Conservation (phyloP, 306 rosid genomes). For the Acacia melanoxylon region DNA sequence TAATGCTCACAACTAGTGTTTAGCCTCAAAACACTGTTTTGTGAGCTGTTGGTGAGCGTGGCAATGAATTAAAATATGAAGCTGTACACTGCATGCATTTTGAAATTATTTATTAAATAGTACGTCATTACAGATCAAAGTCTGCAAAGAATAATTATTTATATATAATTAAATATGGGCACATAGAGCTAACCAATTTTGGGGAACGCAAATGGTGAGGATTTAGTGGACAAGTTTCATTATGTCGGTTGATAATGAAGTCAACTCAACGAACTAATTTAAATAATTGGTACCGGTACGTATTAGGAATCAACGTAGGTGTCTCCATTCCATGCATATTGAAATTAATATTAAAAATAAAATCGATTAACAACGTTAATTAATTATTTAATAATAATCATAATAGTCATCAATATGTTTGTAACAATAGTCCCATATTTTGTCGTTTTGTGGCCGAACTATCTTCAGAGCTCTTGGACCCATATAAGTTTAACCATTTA, state of each 20-base stretch:
- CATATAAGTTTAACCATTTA: background rate
- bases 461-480: slow-evolving; percentile 4
- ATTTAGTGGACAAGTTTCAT: slow-evolving; percentile 27
- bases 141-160: background rate
- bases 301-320: background rate
- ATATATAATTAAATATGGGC: background rate
- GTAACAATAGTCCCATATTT: background rate
- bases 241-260: slow-evolving; percentile 35
- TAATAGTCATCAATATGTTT: background rate
- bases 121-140: background rate
- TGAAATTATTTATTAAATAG: background rate
- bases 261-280: slow-evolving; percentile 28
- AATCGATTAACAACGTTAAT: background rate
- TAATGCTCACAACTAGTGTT: no score
- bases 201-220: background rate
- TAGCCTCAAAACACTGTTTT: background rate
- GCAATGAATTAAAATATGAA: background rate
- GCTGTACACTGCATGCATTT: background rate
- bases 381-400: background rate
- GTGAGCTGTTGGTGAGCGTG: background rate
- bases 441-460: no score
- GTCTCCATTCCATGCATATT: slow-evolving; percentile 13
- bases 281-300: background rate
- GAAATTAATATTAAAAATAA: background rate
- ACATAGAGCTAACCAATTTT: background rate